Percentiles rank a stretch among this genome's conserved stretches.
Evolutionary conservation across 371 early-diverging fungal species (phyloP).

Genomic region (Mortierella sp.): DNA sequence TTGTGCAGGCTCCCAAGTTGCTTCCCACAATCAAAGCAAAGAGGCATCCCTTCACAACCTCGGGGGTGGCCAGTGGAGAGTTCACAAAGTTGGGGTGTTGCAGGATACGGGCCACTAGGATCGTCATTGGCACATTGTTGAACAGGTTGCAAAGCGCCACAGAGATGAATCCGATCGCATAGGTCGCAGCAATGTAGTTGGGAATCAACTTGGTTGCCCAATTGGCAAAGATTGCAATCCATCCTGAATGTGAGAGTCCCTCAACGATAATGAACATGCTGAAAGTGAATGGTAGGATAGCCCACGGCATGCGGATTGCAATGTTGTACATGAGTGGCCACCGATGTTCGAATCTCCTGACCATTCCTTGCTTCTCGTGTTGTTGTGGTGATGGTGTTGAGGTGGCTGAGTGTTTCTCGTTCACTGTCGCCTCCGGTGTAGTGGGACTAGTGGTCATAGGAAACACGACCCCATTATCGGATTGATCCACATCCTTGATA

Average conservation of each 20-base stretch:
- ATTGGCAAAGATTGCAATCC: conserved; percentile 75
- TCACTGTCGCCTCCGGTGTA: no score
- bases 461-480: no score
- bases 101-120: conserved; percentile 79
- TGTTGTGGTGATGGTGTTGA: no score
- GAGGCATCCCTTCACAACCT: conserved; percentile 65
- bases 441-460: no score
- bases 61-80: conserved; percentile 52
- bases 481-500: no score
- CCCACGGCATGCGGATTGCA: conserved; percentile 76
- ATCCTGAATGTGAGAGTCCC: conserved; percentile 70
- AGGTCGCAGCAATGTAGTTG: conserved; percentile 68
- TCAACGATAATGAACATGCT: conserved; percentile 89
- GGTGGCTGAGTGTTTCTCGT: no score
- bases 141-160: conserved; percentile 78
- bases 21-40: conserved; percentile 81
- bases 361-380: no score
- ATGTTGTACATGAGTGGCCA: conserved; percentile 66
- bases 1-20: conserved; percentile 84
- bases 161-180: conserved; percentile 70
- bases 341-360: conserved; percentile 24
- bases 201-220: conserved; percentile 65
- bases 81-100: conserved; percentile 70
- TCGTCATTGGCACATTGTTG: conserved; percentile 89
- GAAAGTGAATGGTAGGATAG: conserved; percentile 78